phyloP scores from a whole-genome alignment of 768 basidiomycete species.

The Rhodotorula kratochvilovae region DNA sequence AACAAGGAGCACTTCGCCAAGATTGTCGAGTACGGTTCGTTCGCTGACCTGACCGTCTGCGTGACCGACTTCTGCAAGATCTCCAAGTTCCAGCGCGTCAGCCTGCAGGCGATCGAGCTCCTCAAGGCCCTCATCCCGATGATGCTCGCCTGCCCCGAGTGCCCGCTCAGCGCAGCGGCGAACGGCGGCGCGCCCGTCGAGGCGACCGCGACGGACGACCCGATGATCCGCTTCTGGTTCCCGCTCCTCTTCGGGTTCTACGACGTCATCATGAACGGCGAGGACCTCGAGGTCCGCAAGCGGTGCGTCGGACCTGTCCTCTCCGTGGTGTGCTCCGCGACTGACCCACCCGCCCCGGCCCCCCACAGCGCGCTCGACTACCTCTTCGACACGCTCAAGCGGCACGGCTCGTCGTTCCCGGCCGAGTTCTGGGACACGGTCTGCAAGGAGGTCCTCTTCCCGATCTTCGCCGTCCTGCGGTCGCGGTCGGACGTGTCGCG shows the following conservation, averaged over 20 bases:
- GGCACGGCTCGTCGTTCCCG: conserved; percentile 75
- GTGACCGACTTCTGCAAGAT: conserved; percentile 99
- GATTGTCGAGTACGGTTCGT: conserved; percentile 90
- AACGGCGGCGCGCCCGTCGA: conserved; percentile 42
- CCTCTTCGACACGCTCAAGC: conserved; percentile 86
- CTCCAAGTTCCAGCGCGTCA: conserved; percentile 98
- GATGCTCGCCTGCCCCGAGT: conserved; percentile 80
- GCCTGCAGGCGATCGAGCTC: conserved; percentile 92
- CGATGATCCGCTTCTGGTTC: conserved; percentile 95
- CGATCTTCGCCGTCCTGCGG: conserved; percentile 92
- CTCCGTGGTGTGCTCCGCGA: background rate
- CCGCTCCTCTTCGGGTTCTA: conserved; percentile 96
- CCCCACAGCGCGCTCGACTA: conserved; percentile 82
- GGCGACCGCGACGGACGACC: conserved; percentile 53
- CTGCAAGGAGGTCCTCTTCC: conserved; percentile 92
- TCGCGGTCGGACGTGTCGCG: conserved; percentile 86
- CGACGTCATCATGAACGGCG: conserved; percentile 99
- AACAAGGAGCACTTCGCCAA: conserved; percentile 83
- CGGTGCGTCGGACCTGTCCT: conserved; percentile 57
- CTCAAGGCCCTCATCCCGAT: conserved; percentile 70
- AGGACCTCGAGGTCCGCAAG: conserved; percentile 93
- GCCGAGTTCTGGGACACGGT: conserved; percentile 97
- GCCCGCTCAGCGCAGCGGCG: conserved; percentile 44
- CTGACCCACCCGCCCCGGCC: conserved; percentile 6
- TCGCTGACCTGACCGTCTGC: conserved; percentile 92